Evolutionary conservation across 768 basidiomycete species (phyloP).

Genomic region (Thelephora aurantiotincta): DNA sequence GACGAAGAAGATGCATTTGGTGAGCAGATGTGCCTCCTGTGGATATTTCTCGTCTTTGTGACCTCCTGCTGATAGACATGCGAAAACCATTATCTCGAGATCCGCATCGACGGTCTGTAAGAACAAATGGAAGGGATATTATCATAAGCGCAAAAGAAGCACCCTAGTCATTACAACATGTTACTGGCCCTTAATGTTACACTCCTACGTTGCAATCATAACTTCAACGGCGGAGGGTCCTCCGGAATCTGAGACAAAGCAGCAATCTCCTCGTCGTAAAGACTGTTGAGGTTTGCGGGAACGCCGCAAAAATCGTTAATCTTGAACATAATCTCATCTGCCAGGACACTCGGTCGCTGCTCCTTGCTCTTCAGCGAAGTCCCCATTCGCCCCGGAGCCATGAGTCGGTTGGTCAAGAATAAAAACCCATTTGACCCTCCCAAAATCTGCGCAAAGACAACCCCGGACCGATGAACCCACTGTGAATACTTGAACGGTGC

Average conservation of each 20-base stretch:
- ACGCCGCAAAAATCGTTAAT: constrained; percentile 58
- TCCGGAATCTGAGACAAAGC: constrained; percentile 28
- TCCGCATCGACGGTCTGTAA: constrained; percentile 44
- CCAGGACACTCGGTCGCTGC: constrained; percentile 38
- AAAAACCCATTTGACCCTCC: constrained; percentile 70
- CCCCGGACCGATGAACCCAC: constrained; percentile 82
- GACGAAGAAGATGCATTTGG: constrained; percentile 90
- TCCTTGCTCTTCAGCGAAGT: constrained; percentile 38
- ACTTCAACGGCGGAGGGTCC: constrained; percentile 40
- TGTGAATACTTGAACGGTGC: constrained; percentile 71
- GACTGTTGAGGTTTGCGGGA: constrained; percentile 31
- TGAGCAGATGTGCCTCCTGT: constrained; percentile 24
- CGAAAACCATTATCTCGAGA: constrained; percentile 63
- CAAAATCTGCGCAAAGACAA: constrained; percentile 81
- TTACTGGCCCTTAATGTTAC: background rate
- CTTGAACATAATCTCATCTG: constrained; percentile 45
- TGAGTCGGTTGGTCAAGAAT: constrained; percentile 81
- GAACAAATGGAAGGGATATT: constrained; percentile 60
- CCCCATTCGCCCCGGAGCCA: constrained; percentile 56
- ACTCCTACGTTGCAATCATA: constrained; percentile 11
- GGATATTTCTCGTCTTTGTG: background rate
- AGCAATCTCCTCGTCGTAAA: constrained; percentile 65
- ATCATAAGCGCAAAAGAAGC: constrained; percentile 51
- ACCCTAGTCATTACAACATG: constrained; percentile 18
- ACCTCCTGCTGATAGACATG: constrained; percentile 31